These are phyloP conservation scores for Kwoniella pini DNA, from an alignment of 768 basidiomycete genomes.

Conservation along the genomic window DNA sequence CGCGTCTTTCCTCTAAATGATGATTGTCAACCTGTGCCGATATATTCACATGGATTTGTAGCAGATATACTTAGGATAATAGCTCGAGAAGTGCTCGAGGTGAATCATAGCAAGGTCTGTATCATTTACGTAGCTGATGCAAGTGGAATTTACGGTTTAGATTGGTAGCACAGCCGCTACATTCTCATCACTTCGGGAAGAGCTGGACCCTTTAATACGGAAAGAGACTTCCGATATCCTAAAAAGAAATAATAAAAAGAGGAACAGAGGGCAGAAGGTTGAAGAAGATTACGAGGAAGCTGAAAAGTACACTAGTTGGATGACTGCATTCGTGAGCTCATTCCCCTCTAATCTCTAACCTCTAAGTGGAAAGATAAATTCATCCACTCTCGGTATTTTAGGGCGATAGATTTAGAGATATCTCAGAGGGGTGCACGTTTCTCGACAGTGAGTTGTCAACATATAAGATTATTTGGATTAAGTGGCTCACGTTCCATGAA, in stretches of 20 bases:
- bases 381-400: not conserved
- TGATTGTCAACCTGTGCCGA: constrained; percentile 16
- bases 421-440: constrained; percentile 34
- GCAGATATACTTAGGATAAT: constrained; percentile 33
- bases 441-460: constrained; percentile 36
- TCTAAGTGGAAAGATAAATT: not conserved
- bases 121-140: not conserved
- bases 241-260: constrained; percentile 16
- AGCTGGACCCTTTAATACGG: constrained; percentile 31
- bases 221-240: constrained; percentile 18
- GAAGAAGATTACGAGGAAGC: constrained; percentile 11
- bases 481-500: not conserved
- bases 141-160: no score
- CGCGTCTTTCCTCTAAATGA: constrained; percentile 35
- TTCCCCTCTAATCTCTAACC: no score
- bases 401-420: constrained; percentile 22
- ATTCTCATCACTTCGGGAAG: constrained; percentile 17
- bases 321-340: constrained; percentile 32
- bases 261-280: constrained; percentile 26
- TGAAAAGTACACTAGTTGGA: constrained; percentile 28
- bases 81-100: constrained; percentile 37
- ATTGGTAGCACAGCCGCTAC: constrained; percentile 23
- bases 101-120: constrained; percentile 1
- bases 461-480: no score
- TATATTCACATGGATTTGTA: constrained; percentile 36